Percentiles rank a stretch among this genome's conserved stretches.
These are phyloP conservation scores for Candida ulmi DNA, from an alignment of 805 yeast species.

Conservation along the genomic window DNA sequence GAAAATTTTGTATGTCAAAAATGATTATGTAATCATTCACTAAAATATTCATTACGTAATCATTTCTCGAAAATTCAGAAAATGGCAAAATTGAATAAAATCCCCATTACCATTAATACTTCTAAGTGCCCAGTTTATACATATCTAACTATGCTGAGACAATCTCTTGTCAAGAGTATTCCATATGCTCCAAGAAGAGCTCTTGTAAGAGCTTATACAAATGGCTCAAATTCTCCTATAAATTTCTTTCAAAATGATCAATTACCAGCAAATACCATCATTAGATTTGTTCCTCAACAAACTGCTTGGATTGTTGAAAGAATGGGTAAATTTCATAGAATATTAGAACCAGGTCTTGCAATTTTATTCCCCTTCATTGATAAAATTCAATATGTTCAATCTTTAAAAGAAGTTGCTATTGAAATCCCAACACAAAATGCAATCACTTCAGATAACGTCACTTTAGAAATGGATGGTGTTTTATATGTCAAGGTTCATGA, in stretches of 20 bases:
- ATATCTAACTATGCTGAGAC: background rate
- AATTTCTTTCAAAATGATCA: constrained; percentile 57
- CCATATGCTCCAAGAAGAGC: background rate
- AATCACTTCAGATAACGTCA: constrained; percentile 80
- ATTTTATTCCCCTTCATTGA: constrained; percentile 68
- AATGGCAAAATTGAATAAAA: background rate
- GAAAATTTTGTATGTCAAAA: background rate
- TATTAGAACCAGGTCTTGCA: constrained; percentile 74
- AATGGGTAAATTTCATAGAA: constrained; percentile 75
- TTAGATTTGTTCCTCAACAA: constrained; percentile 84
- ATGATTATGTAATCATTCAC: background rate
- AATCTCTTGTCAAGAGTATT: background rate
- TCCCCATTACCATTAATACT: too few relatives aligned
- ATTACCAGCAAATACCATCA: constrained; percentile 69
- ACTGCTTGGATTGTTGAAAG: constrained; percentile 89
- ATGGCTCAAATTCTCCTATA: constrained; percentile 22
- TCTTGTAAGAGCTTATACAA: background rate
- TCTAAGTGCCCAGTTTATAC: too few relatives aligned
- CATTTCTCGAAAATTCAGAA: background rate
- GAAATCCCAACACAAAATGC: constrained; percentile 83
- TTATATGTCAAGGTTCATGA: constrained; percentile 72
- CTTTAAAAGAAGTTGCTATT: constrained; percentile 77
- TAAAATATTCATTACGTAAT: background rate
- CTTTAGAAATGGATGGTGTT: constrained; percentile 80
- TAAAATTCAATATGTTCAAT: constrained; percentile 74